A percentile compares a stretch with the other conserved stretches of the same genome.
phyloP scores from a whole-genome alignment of 371 early-diverging fungal species.

The Dinochytrium kinnereticum region DNA sequence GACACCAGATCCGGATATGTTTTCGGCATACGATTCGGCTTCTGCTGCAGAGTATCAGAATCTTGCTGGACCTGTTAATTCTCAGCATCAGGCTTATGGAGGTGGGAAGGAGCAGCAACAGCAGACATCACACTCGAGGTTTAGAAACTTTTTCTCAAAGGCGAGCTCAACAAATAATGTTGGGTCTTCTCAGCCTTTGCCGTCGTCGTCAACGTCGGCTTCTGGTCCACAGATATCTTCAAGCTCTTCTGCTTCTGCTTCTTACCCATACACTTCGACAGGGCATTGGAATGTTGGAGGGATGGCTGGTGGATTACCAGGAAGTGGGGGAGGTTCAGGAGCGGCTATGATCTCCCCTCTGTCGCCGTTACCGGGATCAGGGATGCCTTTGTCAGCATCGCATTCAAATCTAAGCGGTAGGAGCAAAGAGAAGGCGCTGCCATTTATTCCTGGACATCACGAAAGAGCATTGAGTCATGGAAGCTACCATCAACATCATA shows the following conservation, averaged over 20 bases:
- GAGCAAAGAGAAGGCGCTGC: background rate
- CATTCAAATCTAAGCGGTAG: background rate
- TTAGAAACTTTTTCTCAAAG: background rate
- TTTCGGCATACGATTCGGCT: background rate
- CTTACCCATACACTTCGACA: too few species aligned
- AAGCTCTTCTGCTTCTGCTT: background rate
- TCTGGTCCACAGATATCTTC: background rate
- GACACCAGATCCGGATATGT: slow-evolving; percentile 5
- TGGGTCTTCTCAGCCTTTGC: background rate
- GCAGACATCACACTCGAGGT: background rate
- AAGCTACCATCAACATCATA: background rate
- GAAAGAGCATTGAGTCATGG: too few species aligned
- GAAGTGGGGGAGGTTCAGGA: background rate
- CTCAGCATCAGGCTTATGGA: background rate
- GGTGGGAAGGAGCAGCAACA: slow-evolving; percentile 5
- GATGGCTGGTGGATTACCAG: background rate
- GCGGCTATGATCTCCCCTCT: background rate
- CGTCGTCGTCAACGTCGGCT: background rate
- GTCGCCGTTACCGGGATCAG: background rate
- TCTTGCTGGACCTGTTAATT: background rate
- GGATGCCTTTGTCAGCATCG: background rate
- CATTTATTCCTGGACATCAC: background rate
- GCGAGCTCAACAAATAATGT: background rate
- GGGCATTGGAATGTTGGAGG: slow-evolving; percentile 3
- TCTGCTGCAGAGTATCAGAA: background rate